A percentile compares a stretch with the other conserved stretches of the same genome.
phyloP scores from a whole-genome alignment of 495 filamentous ascomycete genomes.

The Podospora fimiseda region DNA sequence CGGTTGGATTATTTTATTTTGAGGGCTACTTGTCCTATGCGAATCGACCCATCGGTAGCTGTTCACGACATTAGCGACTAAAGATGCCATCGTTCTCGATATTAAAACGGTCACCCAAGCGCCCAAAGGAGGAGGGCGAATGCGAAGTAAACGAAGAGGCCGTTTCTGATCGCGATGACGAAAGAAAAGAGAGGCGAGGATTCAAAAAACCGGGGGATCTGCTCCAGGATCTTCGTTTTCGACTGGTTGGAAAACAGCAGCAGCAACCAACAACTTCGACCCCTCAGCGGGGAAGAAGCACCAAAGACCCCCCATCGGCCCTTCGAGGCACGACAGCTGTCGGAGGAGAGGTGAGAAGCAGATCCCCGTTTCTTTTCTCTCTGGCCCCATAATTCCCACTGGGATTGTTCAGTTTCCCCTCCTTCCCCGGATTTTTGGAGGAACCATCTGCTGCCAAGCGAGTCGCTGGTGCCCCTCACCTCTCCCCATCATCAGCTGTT shows the following conservation, averaged over 20 bases:
- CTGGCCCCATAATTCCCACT: background rate
- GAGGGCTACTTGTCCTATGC: no score
- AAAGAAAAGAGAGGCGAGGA: slow-evolving; percentile 25
- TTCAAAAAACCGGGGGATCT: slow-evolving; percentile 26
- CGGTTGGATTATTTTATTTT: slow-evolving; percentile 9
- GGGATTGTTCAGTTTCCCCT: background rate
- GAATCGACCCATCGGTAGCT: no score
- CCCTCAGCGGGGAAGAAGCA: slow-evolving; percentile 26
- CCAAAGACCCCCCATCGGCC: slow-evolving; percentile 10
- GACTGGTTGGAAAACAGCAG: slow-evolving; percentile 21
- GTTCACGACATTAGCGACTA: slow-evolving; percentile 9
- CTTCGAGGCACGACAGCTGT: slow-evolving; percentile 1
- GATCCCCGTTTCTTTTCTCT: background rate
- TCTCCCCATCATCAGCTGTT: background rate
- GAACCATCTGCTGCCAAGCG: background rate
- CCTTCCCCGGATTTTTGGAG: background rate
- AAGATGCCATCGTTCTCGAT: slow-evolving; percentile 29
- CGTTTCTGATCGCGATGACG: slow-evolving; percentile 3
- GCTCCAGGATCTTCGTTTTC: slow-evolving; percentile 27
- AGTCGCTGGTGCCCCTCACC: background rate
- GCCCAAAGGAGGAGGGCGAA: slow-evolving; percentile 11
- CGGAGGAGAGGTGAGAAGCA: slow-evolving; percentile 16
- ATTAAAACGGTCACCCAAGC: slow-evolving; percentile 20
- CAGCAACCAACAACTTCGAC: slow-evolving; percentile 17
- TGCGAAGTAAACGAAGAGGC: slow-evolving; percentile 9